A percentile compares a stretch with the other conserved stretches of the same genome.
phyloP scores from a whole-genome alignment of 768 basidiomycete genomes.

The Exsudoporus frostii region DNA sequence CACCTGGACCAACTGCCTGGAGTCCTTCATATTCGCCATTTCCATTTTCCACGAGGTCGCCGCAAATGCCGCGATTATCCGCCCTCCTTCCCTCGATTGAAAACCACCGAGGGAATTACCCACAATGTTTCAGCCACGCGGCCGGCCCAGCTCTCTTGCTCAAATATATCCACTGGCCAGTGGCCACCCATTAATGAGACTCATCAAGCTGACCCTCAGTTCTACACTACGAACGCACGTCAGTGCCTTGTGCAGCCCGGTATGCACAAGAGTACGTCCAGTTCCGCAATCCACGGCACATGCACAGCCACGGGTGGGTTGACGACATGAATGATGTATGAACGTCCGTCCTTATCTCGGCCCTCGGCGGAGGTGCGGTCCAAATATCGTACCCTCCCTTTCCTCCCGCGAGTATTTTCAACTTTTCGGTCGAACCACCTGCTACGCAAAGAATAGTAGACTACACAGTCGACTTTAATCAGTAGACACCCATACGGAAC shows the following conservation, averaged over 20 bases:
- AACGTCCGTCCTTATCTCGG: constrained; percentile 17
- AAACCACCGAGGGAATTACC: constrained; percentile 15
- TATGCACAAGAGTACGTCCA: constrained; percentile 7
- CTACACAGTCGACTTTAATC: neutral
- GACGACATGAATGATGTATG: constrained; percentile 5
- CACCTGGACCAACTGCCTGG: neutral
- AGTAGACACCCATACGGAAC: neutral
- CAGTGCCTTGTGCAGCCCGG: constrained; percentile 6
- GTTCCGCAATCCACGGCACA: constrained; percentile 6
- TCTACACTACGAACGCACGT: neutral
- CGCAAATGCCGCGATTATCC: constrained; percentile 18
- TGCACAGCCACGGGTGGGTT: constrained; percentile 12
- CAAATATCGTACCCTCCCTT: neutral
- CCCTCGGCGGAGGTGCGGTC: constrained; percentile 10
- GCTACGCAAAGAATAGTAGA: neutral
- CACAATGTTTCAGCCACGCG: neutral
- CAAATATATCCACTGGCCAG: neutral
- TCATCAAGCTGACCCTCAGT: neutral
- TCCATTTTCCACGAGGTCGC: constrained; percentile 12
- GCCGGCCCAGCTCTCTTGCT: neutral
- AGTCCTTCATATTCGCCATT: neutral
- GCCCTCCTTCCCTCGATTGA: constrained; percentile 9
- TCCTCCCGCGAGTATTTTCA: constrained; percentile 22
- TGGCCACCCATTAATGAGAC: constrained; percentile 2
- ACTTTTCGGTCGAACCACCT: neutral